Evolutionary conservation across 345 rosid genomes (phyloP).

Genomic region (Xanthoceras sorbifolium): DNA sequence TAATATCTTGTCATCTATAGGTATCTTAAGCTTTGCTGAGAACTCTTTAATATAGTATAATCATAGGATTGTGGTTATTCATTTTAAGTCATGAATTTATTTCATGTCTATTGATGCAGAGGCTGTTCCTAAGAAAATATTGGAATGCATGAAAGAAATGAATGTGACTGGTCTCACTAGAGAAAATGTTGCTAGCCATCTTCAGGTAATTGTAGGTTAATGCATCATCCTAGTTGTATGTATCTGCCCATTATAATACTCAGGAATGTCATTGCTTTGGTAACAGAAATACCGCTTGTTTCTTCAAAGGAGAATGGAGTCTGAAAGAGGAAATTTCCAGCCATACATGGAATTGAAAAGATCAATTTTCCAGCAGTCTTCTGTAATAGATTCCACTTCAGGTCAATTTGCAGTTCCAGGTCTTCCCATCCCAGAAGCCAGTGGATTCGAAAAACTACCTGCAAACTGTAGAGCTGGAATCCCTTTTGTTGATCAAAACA

Average conservation of each 20-base stretch:
- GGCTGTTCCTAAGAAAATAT: slow-evolving; percentile 44
- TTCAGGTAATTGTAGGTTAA: slow-evolving; percentile 32
- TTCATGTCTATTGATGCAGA: slow-evolving; percentile 24
- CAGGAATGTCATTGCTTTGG: not conserved
- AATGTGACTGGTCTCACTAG: slow-evolving; percentile 29
- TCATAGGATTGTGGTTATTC: not conserved
- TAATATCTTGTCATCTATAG: not conserved
- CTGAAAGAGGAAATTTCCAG: not conserved
- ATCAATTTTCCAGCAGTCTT: not conserved
- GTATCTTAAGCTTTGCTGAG: not conserved
- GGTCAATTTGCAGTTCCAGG: slow-evolving; percentile 16
- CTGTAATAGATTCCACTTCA: not conserved
- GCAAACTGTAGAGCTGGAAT: not conserved
- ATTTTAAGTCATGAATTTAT: not conserved
- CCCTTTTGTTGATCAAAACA: slow-evolving; percentile 8
- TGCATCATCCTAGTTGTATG: not conserved
- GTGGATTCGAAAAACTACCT: not conserved
- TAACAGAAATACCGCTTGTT: slow-evolving; percentile 33
- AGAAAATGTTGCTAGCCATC: slow-evolving; percentile 45
- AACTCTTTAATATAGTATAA: not conserved
- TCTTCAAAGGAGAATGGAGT: slow-evolving; percentile 10
- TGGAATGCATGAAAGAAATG: slow-evolving; percentile 42
- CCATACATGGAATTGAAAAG: not conserved
- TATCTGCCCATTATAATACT: not conserved
- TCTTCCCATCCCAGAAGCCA: not conserved